Conservation (phyloP, 176 grass and related monocot genomes). For the Eragrostis nindensis region DNA sequence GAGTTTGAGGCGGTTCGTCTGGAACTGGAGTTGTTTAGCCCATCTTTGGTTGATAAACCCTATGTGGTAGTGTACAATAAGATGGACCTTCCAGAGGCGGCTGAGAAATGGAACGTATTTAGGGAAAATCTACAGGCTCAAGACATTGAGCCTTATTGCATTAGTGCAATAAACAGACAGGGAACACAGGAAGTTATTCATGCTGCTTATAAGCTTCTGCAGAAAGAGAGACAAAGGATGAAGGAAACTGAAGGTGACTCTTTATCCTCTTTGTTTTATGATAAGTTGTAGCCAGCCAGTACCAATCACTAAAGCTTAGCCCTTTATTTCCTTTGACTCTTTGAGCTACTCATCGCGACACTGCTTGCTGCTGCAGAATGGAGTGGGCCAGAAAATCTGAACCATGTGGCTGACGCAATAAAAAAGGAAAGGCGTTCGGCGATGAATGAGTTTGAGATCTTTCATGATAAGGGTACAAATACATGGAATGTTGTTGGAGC, state of each 20-base stretch:
- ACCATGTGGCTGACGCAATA: conserved; percentile 90
- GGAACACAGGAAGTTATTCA: conserved; percentile 71
- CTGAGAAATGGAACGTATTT: conserved; percentile 76
- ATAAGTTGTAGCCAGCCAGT: not conserved
- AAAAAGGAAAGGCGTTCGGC: conserved; percentile 72
- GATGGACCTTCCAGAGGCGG: conserved; percentile 94
- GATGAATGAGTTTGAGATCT: conserved; percentile 94
- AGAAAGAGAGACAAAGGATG: conserved; percentile 73
- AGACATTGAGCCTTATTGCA: conserved; percentile 71
- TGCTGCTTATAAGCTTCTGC: conserved; percentile 75
- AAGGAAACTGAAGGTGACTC: conserved; percentile 69
- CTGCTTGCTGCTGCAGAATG: conserved; percentile 79
- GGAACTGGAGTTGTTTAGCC: conserved; percentile 98
- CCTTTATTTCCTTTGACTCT: not conserved
- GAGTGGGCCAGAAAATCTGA: conserved; percentile 66
- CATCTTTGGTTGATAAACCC: conserved; percentile 77
- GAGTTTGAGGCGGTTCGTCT: conserved; percentile 93
- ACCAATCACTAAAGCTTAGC: not conserved
- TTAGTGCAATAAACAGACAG: conserved; percentile 80
- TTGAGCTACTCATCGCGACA: conserved; percentile 31
- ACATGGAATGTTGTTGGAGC: conserved; percentile 84
- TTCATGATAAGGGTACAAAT: conserved; percentile 69
- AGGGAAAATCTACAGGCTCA: conserved; percentile 53
- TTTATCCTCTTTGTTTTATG: conserved; percentile 23
- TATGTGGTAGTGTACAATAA: conserved; percentile 93